Percentiles rank a stretch among this genome's conserved stretches.
These are phyloP conservation scores for Coemansia reversa DNA, from an alignment of 192 early-diverging fungal species.

Conservation along the genomic window DNA sequence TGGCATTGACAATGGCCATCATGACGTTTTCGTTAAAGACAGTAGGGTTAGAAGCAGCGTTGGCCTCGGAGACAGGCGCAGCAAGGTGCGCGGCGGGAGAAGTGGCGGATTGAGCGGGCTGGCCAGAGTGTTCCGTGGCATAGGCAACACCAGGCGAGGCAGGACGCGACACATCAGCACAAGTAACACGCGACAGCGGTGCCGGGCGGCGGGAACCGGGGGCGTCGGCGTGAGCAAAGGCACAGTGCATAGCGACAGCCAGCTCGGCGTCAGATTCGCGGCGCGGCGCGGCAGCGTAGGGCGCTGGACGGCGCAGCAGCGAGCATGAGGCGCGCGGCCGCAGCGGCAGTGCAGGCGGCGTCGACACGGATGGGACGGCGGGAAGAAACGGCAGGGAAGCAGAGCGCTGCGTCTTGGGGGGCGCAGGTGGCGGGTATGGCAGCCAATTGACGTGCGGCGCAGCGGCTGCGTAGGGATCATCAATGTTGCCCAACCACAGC, in stretches of 20 bases:
- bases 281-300: slow-evolving; percentile 42
- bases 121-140: no score
- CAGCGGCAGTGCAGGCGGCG: slow-evolving; percentile 34
- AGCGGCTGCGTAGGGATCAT: slow-evolving; percentile 48
- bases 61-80: no score
- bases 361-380: slow-evolving; percentile 8
- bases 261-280: slow-evolving; percentile 53
- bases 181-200: slow-evolving; percentile 18
- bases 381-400: slow-evolving; percentile 52
- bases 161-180: no score
- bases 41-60: not conserved
- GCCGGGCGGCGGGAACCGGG: slow-evolving; percentile 49
- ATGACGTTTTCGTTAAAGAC: slow-evolving; percentile 31
- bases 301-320: slow-evolving; percentile 48
- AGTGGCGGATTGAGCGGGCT: no score
- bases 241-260: slow-evolving; percentile 52
- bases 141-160: no score
- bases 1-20: slow-evolving; percentile 49
- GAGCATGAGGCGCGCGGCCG: slow-evolving; percentile 45
- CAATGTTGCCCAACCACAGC: slow-evolving; percentile 52
- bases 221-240: slow-evolving; percentile 45
- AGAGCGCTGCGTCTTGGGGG: slow-evolving; percentile 51
- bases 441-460: slow-evolving; percentile 41
- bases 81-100: no score
- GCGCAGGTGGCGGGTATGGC: slow-evolving; percentile 33